These are phyloP conservation scores for Boletus fagicola DNA, from an alignment of 768 basidiomycete genomes.

Conservation along the genomic window DNA sequence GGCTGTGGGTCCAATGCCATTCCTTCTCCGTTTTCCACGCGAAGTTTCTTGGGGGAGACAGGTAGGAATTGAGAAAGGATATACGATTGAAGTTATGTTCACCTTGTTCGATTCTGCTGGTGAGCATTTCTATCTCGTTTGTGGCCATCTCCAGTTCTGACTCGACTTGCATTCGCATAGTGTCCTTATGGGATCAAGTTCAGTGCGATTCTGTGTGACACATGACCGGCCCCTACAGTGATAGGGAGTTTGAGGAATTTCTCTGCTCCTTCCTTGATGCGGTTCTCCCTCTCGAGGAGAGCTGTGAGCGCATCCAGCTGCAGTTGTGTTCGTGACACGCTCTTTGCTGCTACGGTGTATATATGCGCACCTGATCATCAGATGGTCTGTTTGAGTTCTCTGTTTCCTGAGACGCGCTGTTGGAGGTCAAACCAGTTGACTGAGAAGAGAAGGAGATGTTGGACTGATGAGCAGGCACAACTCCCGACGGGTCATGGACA, in stretches of 20 bases:
- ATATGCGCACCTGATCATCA: slow-evolving; percentile 32
- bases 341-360: not conserved
- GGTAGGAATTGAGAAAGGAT: not conserved
- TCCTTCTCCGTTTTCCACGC: slow-evolving; percentile 33
- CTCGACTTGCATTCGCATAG: slow-evolving; percentile 70
- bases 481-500: slow-evolving; percentile 24
- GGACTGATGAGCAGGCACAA: slow-evolving; percentile 19
- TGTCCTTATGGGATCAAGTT: slow-evolving; percentile 41
- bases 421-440: slow-evolving; percentile 27
- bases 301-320: slow-evolving; percentile 68
- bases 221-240: slow-evolving; percentile 36
- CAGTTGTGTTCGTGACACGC: slow-evolving; percentile 5
- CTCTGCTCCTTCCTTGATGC: slow-evolving; percentile 91
- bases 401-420: slow-evolving; percentile 23
- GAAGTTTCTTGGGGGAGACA: slow-evolving; percentile 23
- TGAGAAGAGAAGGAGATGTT: slow-evolving; percentile 33
- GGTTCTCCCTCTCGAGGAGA: slow-evolving; percentile 70
- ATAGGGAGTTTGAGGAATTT: slow-evolving; percentile 73
- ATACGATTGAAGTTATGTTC: not conserved
- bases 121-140: slow-evolving; percentile 67
- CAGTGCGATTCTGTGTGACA: slow-evolving; percentile 8
- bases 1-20: slow-evolving; percentile 20
- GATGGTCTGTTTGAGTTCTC: slow-evolving; percentile 20
- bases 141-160: slow-evolving; percentile 75
- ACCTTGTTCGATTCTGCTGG: slow-evolving; percentile 49